phyloP scores from a whole-genome alignment of 2,329 filamentous ascomycete genomes.

The Sporothrix humicola region DNA sequence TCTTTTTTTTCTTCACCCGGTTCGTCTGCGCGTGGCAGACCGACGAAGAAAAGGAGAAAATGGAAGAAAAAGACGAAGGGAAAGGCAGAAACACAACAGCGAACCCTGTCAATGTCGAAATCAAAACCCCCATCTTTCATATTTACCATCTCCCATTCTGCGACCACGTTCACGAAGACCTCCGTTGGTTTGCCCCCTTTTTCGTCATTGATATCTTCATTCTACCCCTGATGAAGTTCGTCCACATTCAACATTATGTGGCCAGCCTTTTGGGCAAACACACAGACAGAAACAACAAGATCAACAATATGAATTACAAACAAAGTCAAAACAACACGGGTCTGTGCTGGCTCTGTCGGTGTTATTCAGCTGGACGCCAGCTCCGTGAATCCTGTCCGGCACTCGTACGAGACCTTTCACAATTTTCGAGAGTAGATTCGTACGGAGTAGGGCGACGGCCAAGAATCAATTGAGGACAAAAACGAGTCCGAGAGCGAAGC shows the following conservation, averaged over 20 bases:
- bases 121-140: background rate
- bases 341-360: slow-evolving; percentile 5
- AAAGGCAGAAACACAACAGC: background rate
- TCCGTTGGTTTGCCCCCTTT: background rate
- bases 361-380: background rate
- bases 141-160: background rate
- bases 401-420: slow-evolving; percentile 22
- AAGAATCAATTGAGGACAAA: background rate
- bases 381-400: background rate
- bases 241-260: background rate
- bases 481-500: background rate
- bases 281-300: slow-evolving; percentile 1
- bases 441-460: background rate
- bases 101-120: background rate
- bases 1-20: background rate
- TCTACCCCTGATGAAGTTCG: background rate
- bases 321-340: background rate
- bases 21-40: slow-evolving; percentile 4
- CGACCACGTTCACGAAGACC: background rate
- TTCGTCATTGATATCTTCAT: background rate
- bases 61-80: background rate
- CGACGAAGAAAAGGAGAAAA: slow-evolving; percentile 6
- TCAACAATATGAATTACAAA: background rate
- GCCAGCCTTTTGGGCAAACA: background rate
- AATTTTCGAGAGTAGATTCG: background rate